Evolutionary conservation across 805 yeast genomes (phyloP), one percentile per base, ranked within the genome.

Genomic region (Nakazawaea peltata): DNA sequence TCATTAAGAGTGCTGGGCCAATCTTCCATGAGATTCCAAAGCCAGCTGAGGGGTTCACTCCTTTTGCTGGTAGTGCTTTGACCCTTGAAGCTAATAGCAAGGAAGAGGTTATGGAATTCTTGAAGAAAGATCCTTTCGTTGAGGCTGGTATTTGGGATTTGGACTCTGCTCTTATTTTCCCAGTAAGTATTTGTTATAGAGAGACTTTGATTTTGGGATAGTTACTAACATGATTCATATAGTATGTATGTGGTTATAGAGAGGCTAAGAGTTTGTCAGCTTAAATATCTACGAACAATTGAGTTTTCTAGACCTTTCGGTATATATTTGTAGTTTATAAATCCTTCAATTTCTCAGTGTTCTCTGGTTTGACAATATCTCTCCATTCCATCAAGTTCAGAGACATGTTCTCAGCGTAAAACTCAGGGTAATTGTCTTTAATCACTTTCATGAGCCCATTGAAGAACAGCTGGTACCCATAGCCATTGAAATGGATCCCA

Each of bases 111-210:
- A 42, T 79, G 30, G 82, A 76, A 28, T 59, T 80, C 37, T 66
- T 84, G 53, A 71, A 76, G 48, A 47, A 60, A 32, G 94, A 84
- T 51, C 53, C 75, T 24, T 84, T 77, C 54, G 70, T 71, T 45
- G 65, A 63, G 45, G 63, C 65, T 24, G 88, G 86, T 2, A 69
- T 84, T 41, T 84, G 94, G 94, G 94, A 84, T 52, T 51, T 81
- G 41, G 73, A 73, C 26, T 68, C 65, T 36, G 78, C 71, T 14
- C 49, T 77, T 43, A 71, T 80, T 26, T 67, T 71, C 48, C 86
- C 86, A 30, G 41, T 37, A 29, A 37, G 41, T 37, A 26, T 27
- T 8, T 21, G n/a, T n/a, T n/a, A n/a, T n/a, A n/a, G n/a, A n/a
- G n/a, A n/a, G n/a, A n/a, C n/a, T 21, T 7, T 8, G 24, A 7